A percentile compares a stretch with the other conserved stretches of the same genome.
phyloP scores from a whole-genome alignment of 441 rosid species.

The Bocquillonia castaneifolia region DNA sequence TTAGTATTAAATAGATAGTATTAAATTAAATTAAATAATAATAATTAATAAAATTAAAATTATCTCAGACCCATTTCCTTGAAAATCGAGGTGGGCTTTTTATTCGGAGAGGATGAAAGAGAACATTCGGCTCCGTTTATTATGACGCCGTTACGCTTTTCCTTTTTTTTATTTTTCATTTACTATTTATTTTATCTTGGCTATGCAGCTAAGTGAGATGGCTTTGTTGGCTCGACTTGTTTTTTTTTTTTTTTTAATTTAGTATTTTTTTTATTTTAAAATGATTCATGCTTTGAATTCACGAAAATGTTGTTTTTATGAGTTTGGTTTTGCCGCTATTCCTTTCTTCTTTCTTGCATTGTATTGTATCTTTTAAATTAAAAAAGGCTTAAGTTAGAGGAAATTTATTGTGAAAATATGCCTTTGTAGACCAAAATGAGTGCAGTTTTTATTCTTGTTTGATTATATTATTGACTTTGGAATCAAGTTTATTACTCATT shows the following conservation, averaged over 20 bases:
- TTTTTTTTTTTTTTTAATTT: not conserved
- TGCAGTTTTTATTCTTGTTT: too few species aligned
- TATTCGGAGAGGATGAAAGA: too few species aligned
- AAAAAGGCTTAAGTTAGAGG: too few species aligned
- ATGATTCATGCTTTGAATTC: conserved; percentile 11
- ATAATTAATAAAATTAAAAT: conserved; percentile 18
- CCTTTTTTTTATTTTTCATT: not conserved
- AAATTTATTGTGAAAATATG: too few species aligned
- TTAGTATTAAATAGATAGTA: too few species aligned
- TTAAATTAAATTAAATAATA: too few species aligned
- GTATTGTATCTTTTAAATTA: too few species aligned
- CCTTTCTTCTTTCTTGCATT: not conserved
- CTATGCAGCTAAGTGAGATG: not conserved
- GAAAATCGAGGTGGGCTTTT: conserved; percentile 2
- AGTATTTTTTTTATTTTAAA: not conserved
- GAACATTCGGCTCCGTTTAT: conserved; percentile 5
- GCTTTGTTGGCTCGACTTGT: not conserved
- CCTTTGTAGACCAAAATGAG: too few species aligned
- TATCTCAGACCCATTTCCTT: conserved; percentile 33
- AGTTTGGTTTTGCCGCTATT: conserved; percentile 13
- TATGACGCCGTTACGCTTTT: conserved; percentile 16
- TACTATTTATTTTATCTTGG: not conserved
- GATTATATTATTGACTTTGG: too few species aligned
- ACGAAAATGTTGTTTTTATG: conserved; percentile 12
- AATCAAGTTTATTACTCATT: too few species aligned